Evolutionary conservation across 1,284 basidiomycete genomes (phyloP).

Genomic region (Tetrapyrgos nigripes): DNA sequence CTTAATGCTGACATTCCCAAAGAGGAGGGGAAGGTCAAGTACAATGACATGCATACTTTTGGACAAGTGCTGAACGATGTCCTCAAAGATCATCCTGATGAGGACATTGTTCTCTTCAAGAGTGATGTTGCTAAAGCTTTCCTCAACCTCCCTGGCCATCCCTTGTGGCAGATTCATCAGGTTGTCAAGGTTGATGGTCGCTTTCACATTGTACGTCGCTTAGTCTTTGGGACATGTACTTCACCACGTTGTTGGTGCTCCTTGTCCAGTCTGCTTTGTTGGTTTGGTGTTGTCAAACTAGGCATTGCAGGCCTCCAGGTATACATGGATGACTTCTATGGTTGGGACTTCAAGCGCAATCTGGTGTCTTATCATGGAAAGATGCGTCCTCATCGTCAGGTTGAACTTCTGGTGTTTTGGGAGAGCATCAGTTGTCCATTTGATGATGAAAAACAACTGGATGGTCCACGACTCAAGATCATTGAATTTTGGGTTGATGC

Average conservation of each 20-base stretch:
- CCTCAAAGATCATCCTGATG: slow-evolving; percentile 11
- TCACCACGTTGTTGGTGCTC: slow-evolving; percentile 3
- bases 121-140: slow-evolving; percentile 35
- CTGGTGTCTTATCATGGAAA: slow-evolving; percentile 24
- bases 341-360: slow-evolving; percentile 26
- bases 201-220: background rate
- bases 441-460: slow-evolving; percentile 32
- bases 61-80: slow-evolving; percentile 28
- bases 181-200: slow-evolving; percentile 21
- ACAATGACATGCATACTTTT: slow-evolving; percentile 39
- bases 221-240: slow-evolving; percentile 3
- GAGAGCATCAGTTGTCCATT: slow-evolving; percentile 31
- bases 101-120: slow-evolving; percentile 28
- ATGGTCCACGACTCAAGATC: slow-evolving; percentile 29
- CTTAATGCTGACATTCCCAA: slow-evolving; percentile 25
- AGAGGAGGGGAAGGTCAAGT: slow-evolving; percentile 27
- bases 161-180: slow-evolving; percentile 36
- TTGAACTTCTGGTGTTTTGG: slow-evolving; percentile 34
- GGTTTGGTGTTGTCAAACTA: slow-evolving; percentile 5
- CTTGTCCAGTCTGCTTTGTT: background rate
- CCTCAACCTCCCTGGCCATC: slow-evolving; percentile 33
- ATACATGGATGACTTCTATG: slow-evolving; percentile 39
- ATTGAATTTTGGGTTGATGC: slow-evolving; percentile 35
- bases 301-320: slow-evolving; percentile 27
- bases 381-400: slow-evolving; percentile 26